These are phyloP conservation scores for Tieghemostelium lacteum DNA, from an alignment of 78 protist genomes.

Conservation along the genomic window DNA sequence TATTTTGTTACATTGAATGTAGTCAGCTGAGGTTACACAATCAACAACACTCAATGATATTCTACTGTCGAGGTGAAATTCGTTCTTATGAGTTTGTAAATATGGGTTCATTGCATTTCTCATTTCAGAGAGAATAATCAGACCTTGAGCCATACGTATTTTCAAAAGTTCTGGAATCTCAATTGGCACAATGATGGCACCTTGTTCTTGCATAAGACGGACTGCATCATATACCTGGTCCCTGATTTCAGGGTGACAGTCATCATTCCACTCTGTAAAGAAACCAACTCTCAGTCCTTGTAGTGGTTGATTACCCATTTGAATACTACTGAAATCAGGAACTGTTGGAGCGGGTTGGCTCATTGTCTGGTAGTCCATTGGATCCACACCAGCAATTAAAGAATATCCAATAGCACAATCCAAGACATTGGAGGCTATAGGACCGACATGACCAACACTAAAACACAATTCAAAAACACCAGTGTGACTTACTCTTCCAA, in stretches of 20 bases:
- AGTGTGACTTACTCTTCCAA: conserved; percentile 57
- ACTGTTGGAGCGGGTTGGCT: conserved; percentile 7
- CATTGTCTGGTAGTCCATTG: conserved; percentile 8
- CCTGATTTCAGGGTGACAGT: too few relatives aligned
- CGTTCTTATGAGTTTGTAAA: background rate
- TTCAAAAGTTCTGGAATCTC: conserved; percentile 20
- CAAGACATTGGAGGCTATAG: conserved; percentile 50
- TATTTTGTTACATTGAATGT: conserved; percentile 25
- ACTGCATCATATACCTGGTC: conserved; percentile 18
- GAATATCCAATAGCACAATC: conserved; percentile 67
- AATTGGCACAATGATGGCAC: conserved; percentile 39
- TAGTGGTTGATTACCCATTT: conserved; percentile 13
- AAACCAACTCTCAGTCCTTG: conserved; percentile 60
- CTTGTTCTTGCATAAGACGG: conserved; percentile 41
- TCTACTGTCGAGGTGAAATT: conserved; percentile 54
- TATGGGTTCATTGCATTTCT: conserved; percentile 52
- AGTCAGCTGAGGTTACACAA: conserved; percentile 14
- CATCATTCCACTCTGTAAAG: conserved; percentile 42
- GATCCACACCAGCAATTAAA: conserved; percentile 58
- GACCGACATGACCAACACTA: conserved; percentile 84
- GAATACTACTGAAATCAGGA: conserved; percentile 34
- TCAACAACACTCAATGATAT: conserved; percentile 28
- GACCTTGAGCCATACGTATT: conserved; percentile 54
- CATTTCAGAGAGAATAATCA: conserved; percentile 65
- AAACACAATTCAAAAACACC: conserved; percentile 71